Percentiles rank a stretch among this genome's conserved stretches.
Evolutionary conservation across 1,284 basidiomycete genomes (phyloP).

Genomic region (Sporisorium iseilematis-ciliati): DNA sequence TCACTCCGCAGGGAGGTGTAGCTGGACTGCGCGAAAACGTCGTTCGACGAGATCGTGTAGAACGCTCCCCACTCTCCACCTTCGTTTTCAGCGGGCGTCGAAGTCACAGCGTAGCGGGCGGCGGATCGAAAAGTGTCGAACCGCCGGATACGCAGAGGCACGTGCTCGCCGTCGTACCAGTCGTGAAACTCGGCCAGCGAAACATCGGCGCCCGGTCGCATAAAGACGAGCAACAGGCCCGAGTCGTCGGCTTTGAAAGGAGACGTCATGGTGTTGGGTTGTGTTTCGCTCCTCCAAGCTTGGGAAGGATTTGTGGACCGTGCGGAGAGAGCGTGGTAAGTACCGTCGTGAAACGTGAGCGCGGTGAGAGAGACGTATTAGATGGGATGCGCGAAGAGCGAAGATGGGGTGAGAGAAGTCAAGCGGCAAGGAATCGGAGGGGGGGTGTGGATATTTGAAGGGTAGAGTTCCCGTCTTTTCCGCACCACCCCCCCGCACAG

Average conservation of each 20-base stretch:
- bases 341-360: no score
- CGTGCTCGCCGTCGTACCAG: constrained; percentile 71
- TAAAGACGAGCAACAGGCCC: constrained; percentile 66
- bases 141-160: constrained; percentile 66
- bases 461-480: constrained; percentile 9
- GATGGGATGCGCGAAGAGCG: no score
- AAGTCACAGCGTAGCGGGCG: constrained; percentile 23
- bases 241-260: constrained; percentile 38
- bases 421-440: no score
- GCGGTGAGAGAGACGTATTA: no score
- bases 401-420: no score
- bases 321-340: no score
- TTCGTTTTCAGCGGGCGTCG: constrained; percentile 18
- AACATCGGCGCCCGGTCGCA: constrained; percentile 60
- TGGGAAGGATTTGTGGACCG: no score
- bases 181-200: constrained; percentile 66
- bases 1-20: constrained; percentile 68
- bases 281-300: no score
- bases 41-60: constrained; percentile 67
- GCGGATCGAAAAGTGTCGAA: constrained; percentile 38
- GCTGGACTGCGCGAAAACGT: constrained; percentile 62
- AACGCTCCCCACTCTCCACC: constrained; percentile 63
- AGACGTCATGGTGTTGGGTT: not conserved
- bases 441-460: no score
- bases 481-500: not conserved